Percentiles rank a stretch among this genome's conserved stretches.
Evolutionary conservation across 345 rosid species (phyloP).

Genomic region (Orychophragmus violaceus): DNA sequence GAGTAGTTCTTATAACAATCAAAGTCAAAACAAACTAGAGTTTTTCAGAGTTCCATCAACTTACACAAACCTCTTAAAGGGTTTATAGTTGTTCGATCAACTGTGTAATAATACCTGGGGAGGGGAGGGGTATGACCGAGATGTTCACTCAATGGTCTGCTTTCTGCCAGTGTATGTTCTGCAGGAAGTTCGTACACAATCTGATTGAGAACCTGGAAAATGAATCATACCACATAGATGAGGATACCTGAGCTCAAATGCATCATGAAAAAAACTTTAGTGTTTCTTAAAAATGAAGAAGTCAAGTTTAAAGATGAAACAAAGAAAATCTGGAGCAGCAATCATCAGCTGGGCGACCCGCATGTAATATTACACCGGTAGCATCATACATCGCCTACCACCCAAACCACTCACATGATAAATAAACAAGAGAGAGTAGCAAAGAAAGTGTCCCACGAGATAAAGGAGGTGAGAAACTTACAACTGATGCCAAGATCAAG

Average conservation of each 20-base stretch:
- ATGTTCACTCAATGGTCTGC: constrained; percentile 75
- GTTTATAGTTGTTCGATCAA: neutral
- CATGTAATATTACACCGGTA: constrained; percentile 78
- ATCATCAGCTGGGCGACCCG: constrained; percentile 81
- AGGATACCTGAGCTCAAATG: neutral
- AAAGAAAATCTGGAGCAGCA: neutral
- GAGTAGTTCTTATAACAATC: neutral
- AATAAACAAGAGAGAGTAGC: neutral
- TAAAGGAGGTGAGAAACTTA: constrained; percentile 2
- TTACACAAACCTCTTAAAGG: neutral
- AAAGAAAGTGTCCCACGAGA: neutral
- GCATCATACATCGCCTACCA: constrained; percentile 88
- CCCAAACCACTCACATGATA: neutral
- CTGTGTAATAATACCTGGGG: constrained; percentile 44
- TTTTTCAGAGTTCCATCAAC: neutral
- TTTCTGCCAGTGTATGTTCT: constrained; percentile 82
- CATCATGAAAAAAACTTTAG: neutral
- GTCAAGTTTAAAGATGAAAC: neutral
- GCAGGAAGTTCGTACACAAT: constrained; percentile 81
- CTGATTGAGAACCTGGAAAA: no score
- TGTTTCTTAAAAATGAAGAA: neutral
- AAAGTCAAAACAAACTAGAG: neutral
- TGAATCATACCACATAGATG: neutral
- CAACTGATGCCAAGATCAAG: constrained; percentile 37
- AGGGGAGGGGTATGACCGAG: constrained; percentile 87